Evolutionary conservation across 2,329 filamentous ascomycete species (phyloP).

Genomic region (Fusarium burgessii): DNA sequence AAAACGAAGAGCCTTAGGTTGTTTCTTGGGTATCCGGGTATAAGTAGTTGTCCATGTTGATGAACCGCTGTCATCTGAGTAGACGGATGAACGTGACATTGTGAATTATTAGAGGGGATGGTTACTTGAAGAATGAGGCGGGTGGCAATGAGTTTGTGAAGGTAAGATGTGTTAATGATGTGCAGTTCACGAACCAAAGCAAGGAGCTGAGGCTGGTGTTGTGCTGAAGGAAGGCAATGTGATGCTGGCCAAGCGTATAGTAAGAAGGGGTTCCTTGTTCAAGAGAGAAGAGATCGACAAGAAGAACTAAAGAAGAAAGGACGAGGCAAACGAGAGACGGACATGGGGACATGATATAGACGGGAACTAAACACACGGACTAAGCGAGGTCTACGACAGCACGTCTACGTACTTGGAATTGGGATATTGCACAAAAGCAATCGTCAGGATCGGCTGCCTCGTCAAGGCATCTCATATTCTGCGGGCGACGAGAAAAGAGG

Average conservation of each 20-base stretch:
- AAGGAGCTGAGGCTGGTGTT: slow-evolving; percentile 15
- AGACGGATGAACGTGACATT: slow-evolving; percentile 39
- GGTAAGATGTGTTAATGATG: slow-evolving; percentile 6
- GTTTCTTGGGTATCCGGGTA: slow-evolving; percentile 44
- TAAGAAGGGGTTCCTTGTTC: slow-evolving; percentile 32
- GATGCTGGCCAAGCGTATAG: slow-evolving; percentile 18
- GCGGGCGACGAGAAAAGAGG: slow-evolving; percentile 43
- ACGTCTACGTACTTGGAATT: slow-evolving; percentile 5
- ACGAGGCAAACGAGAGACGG: slow-evolving; percentile 35
- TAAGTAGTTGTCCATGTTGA: slow-evolving; percentile 45
- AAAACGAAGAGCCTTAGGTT: slow-evolving; percentile 41
- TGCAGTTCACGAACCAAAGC: slow-evolving; percentile 31
- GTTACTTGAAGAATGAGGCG: slow-evolving; percentile 25
- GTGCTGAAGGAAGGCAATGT: slow-evolving; percentile 14
- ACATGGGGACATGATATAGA: slow-evolving; percentile 39
- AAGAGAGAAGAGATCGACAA: slow-evolving; percentile 31
- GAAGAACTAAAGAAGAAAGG: slow-evolving; percentile 29
- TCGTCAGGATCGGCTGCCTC: slow-evolving; percentile 33
- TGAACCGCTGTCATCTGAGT: slow-evolving; percentile 42
- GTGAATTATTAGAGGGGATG: neutral
- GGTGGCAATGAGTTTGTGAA: slow-evolving; percentile 19
- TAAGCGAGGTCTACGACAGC: slow-evolving; percentile 3
- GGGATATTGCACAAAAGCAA: slow-evolving; percentile 19
- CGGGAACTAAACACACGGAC: slow-evolving; percentile 10
- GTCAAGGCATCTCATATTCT: slow-evolving; percentile 38